phyloP scores from a whole-genome alignment of 345 rosid species.

The Gossypium sturtianum region DNA sequence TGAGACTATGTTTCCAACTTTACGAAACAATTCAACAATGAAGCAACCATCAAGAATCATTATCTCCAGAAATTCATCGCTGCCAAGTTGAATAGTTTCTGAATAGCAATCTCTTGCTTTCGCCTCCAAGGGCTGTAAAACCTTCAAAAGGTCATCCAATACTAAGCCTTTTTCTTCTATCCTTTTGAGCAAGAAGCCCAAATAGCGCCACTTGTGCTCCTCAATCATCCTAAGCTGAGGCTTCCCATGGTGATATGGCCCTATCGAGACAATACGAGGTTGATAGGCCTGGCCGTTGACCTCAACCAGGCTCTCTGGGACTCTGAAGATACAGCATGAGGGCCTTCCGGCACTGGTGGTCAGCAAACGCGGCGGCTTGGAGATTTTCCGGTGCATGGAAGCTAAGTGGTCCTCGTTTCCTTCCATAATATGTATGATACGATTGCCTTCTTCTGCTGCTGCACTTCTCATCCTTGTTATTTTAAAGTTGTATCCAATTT shows the following conservation, averaged over 20 bases:
- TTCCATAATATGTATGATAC: conserved; percentile 20
- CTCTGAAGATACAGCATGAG: conserved; percentile 47
- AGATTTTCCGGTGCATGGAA: conserved; percentile 35
- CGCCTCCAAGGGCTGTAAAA: conserved; percentile 33
- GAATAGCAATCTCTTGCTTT: conserved; percentile 66
- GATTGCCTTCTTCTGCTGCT: conserved; percentile 9
- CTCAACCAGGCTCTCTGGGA: conserved; percentile 38
- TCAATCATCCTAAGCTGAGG: conserved; percentile 50
- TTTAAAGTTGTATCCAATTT: neutral
- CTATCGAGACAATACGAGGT: conserved; percentile 67
- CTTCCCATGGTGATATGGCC: conserved; percentile 62
- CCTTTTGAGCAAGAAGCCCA: conserved; percentile 42
- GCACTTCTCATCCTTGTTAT: conserved; percentile 7
- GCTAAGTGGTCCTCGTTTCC: conserved; percentile 28
- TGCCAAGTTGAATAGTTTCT: conserved; percentile 19
- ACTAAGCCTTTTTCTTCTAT: conserved; percentile 20
- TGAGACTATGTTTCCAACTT: conserved; percentile 30
- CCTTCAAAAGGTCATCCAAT: conserved; percentile 41
- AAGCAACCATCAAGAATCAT: conserved; percentile 62
- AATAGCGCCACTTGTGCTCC: conserved; percentile 77
- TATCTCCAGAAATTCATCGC: conserved; percentile 26
- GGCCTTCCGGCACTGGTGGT: conserved; percentile 30
- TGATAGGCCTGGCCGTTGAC: conserved; percentile 52
- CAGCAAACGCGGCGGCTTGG: conserved; percentile 36
- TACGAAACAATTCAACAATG: conserved; percentile 44